phyloP scores from a whole-genome alignment of 164 flowering plant species.

The Piper betle region DNA sequence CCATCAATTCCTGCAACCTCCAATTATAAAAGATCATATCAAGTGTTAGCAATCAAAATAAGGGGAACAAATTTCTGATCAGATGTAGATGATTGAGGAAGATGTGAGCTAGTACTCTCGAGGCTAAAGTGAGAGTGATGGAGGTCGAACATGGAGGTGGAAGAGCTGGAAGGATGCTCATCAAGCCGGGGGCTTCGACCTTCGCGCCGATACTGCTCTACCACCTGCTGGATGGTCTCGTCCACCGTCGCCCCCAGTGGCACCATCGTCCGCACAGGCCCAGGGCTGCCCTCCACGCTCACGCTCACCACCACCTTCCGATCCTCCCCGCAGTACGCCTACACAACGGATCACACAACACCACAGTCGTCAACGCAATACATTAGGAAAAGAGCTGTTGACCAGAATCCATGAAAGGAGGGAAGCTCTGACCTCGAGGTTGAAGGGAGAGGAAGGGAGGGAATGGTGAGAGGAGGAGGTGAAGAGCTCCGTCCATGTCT shows the following conservation, averaged over 20 bases:
- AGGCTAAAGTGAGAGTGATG: slow-evolving; percentile 81
- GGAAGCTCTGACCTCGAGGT: slow-evolving; percentile 14
- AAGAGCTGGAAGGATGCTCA: slow-evolving; percentile 5
- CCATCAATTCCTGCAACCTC: slow-evolving; percentile 40
- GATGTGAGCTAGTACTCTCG: slow-evolving; percentile 28
- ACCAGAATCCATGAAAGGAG: not conserved
- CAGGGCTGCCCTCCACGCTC: slow-evolving; percentile 80
- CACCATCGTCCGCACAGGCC: slow-evolving; percentile 64
- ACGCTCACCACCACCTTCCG: slow-evolving; percentile 77
- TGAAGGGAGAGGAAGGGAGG: slow-evolving; percentile 3
- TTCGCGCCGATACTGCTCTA: slow-evolving; percentile 46
- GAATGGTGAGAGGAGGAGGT: slow-evolving; percentile 10
- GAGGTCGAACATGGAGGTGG: slow-evolving; percentile 25
- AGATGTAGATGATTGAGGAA: not conserved
- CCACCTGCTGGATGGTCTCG: slow-evolving; percentile 51
- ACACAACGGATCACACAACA: not conserved
- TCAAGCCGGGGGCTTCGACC: slow-evolving; percentile 57
- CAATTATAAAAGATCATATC: not conserved
- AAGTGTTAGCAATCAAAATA: not conserved
- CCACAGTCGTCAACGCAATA: not conserved
- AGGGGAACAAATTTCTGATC: not conserved
- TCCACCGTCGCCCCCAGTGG: slow-evolving; percentile 62
- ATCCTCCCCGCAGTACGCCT: slow-evolving; percentile 34
- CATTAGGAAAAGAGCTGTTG: not conserved
- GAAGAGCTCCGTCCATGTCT: slow-evolving; percentile 27